A percentile compares a stretch with the other conserved stretches of the same genome.
Evolutionary conservation across 495 filamentous ascomycete species (phyloP).

Genomic region (Penicillium verhagenii): DNA sequence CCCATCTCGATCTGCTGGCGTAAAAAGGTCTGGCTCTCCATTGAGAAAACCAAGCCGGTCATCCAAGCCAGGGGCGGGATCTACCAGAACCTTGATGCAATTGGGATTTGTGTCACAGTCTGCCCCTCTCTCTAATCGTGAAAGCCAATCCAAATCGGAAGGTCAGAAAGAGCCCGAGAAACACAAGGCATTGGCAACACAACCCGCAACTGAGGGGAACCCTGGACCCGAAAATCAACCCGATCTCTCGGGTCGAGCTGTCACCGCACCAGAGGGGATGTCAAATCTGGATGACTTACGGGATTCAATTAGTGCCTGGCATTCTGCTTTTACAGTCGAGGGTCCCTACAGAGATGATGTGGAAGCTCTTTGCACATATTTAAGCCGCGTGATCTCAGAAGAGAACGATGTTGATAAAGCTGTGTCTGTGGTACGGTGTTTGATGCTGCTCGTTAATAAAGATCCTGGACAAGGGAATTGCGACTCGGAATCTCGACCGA

Average conservation of each 20-base stretch:
- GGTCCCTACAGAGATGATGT: constrained; percentile 8
- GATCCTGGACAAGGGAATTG: constrained; percentile 3
- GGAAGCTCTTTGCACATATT: constrained; percentile 49
- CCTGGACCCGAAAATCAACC: neutral
- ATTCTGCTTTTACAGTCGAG: neutral
- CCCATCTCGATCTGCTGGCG: constrained; percentile 23
- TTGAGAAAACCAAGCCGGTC: constrained; percentile 56
- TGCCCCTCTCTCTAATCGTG: neutral
- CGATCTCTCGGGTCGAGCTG: neutral
- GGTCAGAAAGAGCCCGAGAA: neutral
- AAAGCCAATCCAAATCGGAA: neutral
- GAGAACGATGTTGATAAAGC: constrained; percentile 78
- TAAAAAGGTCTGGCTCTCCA: constrained; percentile 54
- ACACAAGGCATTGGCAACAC: neutral
- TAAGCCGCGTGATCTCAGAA: constrained; percentile 64
- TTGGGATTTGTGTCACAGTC: constrained; percentile 4
- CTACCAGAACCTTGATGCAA: constrained; percentile 33
- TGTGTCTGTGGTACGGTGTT: constrained; percentile 64
- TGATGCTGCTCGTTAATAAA: constrained; percentile 68
- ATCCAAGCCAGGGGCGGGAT: constrained; percentile 31
- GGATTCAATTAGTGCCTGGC: constrained; percentile 4
- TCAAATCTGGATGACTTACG: constrained; percentile 5
- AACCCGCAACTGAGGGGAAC: neutral
- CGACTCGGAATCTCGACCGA: constrained; percentile 6
- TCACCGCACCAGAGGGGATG: neutral